A percentile compares a stretch with the other conserved stretches of the same genome.
phyloP scores from a whole-genome alignment of 805 yeast genomes.

The Wickerhamomyces tratensis region DNA sequence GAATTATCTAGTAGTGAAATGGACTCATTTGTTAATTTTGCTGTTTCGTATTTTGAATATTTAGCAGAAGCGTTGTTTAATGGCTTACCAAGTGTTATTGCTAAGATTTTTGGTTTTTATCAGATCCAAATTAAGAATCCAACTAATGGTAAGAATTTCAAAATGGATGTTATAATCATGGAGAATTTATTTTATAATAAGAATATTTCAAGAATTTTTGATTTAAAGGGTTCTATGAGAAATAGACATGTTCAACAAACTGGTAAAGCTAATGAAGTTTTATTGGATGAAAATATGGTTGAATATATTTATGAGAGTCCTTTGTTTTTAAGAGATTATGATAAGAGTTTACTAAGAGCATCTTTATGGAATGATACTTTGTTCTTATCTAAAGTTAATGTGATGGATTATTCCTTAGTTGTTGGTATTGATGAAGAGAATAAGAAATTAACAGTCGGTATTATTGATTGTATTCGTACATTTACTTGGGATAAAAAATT shows the following conservation, averaged over 20 bases:
- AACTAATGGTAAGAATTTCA: conserved; percentile 62
- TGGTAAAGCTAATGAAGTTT: conserved; percentile 88
- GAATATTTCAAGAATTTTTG: conserved; percentile 80
- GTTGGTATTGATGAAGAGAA: conserved; percentile 76
- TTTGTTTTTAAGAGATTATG: conserved; percentile 84
- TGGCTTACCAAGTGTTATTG: conserved; percentile 88
- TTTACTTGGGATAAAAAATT: conserved; percentile 98
- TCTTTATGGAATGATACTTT: conserved; percentile 93
- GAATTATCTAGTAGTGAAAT: conserved; percentile 82
- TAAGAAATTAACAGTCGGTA: conserved; percentile 78
- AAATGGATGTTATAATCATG: conserved; percentile 90
- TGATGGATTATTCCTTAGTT: conserved; percentile 95
- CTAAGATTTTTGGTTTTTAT: conserved; percentile 91
- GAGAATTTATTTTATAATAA: conserved; percentile 86
- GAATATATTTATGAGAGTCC: conserved; percentile 97
- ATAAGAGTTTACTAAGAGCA: conserved; percentile 75
- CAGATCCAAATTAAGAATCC: conserved; percentile 85
- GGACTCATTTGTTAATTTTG: conserved; percentile 90
- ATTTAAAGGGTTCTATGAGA: conserved; percentile 95
- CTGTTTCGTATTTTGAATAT: conserved; percentile 93
- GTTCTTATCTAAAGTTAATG: conserved; percentile 92
- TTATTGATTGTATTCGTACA: conserved; percentile 87
- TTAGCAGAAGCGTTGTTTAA: conserved; percentile 93
- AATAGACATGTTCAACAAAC: conserved; percentile 96
- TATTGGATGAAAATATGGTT: conserved; percentile 95